Conservation (phyloP, 2,329 filamentous ascomycete genomes). For the Nothophaeocryptopus gaeumannii region DNA sequence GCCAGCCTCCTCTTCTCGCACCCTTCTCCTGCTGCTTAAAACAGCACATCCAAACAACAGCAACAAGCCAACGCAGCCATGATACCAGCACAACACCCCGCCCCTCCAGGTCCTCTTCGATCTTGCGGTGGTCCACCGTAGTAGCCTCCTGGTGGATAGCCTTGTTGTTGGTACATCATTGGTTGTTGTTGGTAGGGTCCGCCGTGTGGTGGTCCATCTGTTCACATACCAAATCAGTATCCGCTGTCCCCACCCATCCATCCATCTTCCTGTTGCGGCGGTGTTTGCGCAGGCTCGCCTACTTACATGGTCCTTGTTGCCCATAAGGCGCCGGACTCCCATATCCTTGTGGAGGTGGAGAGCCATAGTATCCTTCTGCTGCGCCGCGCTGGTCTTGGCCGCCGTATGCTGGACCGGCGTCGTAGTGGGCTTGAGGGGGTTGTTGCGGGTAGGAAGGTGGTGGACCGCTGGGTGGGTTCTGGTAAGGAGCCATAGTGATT, state of each 20-base stretch:
- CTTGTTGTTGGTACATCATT: slow-evolving; percentile 33
- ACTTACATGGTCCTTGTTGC: slow-evolving; percentile 14
- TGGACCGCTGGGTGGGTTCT: neutral
- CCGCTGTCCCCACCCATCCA: neutral
- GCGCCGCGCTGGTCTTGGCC: slow-evolving; percentile 18
- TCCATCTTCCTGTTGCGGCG: slow-evolving; percentile 4
- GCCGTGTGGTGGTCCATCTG: slow-evolving; percentile 28
- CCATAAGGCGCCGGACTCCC: slow-evolving; percentile 13
- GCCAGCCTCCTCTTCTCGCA: too few species aligned
- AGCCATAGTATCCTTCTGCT: slow-evolving; percentile 20
- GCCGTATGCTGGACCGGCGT: slow-evolving; percentile 15
- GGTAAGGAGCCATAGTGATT: too few species aligned
- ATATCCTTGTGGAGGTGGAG: slow-evolving; percentile 17
- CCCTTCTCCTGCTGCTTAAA: too few species aligned
- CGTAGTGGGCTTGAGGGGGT: slow-evolving; percentile 23
- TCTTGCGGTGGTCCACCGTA: slow-evolving; percentile 34
- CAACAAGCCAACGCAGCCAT: slow-evolving; percentile 41
- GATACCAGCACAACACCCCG: slow-evolving; percentile 40
- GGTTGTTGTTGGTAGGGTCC: slow-evolving; percentile 40
- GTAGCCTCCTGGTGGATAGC: slow-evolving; percentile 37
- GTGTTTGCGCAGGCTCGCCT: too few species aligned
- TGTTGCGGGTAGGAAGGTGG: slow-evolving; percentile 28
- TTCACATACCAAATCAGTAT: too few species aligned
- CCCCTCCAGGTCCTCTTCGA: slow-evolving; percentile 30
- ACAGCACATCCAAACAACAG: slow-evolving; percentile 43